Base-by-base conservation (phyloP, 148 eudicot species). In the Amaranthus hypochondriacus region DNA sequence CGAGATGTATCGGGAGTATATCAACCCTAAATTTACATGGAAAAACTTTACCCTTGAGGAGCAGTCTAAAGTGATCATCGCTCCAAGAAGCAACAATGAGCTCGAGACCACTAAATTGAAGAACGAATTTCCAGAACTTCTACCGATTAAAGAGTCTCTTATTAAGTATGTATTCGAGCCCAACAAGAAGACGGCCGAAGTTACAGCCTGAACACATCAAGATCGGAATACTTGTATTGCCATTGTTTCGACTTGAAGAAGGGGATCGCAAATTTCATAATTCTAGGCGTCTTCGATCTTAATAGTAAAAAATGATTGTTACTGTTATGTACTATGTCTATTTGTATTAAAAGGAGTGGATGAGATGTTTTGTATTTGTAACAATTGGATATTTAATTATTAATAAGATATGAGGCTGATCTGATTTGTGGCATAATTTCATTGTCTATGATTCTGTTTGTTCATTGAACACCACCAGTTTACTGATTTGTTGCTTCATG, bases 21-120 rank as follows among this genome's bases (percentile, higher is more conserved):
- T 83, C 2, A 81, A 91, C 70, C 88, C 91, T 39, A 70, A 21
- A 42, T 91, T 84, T 72, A 84, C 80, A 46, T 91, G 84, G 85
- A 69, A 71, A 28, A 91, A 91, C 79, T 91, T 91, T 81, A 91
- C 87, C 48, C 81, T 91, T 3, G 96, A 89, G 70, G 96, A 89
- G 82, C 96, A 91, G 73, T 91, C 93, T 13, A 87, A 88, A 85
- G 96, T 91, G 73, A 87, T 89, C 5, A 82, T 91, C 50, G 96
- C 96, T 42, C 81, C 91, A 12, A 80, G 96, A 61, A 89, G 96
- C 79, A 91, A 91, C 67, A 89, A 91, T 6, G 90, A 89, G 73
- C 77, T 89, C 86, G 96, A 89, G 46, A 87, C 87, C 28, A 81
- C 86, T 52, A 89, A 91, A 82, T 74, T 91, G 84, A 89, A 89